Base-by-base conservation (phyloP, 2,329 filamentous ascomycete species). In the Didymella arachidicola region DNA sequence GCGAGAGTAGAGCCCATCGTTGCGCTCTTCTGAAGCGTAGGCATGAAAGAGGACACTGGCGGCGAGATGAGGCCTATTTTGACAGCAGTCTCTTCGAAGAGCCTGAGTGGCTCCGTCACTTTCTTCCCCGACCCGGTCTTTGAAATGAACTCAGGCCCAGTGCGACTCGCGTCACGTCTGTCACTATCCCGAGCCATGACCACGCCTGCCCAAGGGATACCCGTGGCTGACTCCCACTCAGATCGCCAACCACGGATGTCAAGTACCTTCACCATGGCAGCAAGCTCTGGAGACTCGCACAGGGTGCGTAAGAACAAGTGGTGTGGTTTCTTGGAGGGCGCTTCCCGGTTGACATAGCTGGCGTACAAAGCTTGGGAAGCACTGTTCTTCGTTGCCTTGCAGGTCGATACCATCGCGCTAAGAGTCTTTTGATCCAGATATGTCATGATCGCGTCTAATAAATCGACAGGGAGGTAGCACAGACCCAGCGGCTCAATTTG, bases 181-280 rank as follows among this genome's bases (percentile, higher is more conserved):
- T 19, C 26, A 10, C n/a, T 29, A 2, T 29, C 27, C 2, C 27
- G 4, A 29, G 27, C 18, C 2, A 5, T 16, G 5, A 27, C 32
- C 4, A 43, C 19, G 18, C 38, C 38, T 11, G 7, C 5, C 59
- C 55, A 63, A 4, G 34, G 7, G 4, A 30, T 25, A 12, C 55
- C 51, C 2, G 50, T 59, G 0, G 47, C 61, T 1, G 59, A 43
- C 19, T 61, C 53, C 27, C 47, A 54, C 8, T 61, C 49, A 11
- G 61, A 61, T 16, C 61, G 59, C 55, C 58, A 63, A 7, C 58
- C 61, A 7, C 55, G 58, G 4, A 61, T 57, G 12, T 61, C 45
- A 11, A 63, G 26, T 2, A 5, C 18, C 5, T 51, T 61, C 6
- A 63, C 55, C 27, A 53, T 51, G 0, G 39, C 51, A 30, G 51